Conservation (phyloP, 305 asterid species). For the Rubia balearica region DNA sequence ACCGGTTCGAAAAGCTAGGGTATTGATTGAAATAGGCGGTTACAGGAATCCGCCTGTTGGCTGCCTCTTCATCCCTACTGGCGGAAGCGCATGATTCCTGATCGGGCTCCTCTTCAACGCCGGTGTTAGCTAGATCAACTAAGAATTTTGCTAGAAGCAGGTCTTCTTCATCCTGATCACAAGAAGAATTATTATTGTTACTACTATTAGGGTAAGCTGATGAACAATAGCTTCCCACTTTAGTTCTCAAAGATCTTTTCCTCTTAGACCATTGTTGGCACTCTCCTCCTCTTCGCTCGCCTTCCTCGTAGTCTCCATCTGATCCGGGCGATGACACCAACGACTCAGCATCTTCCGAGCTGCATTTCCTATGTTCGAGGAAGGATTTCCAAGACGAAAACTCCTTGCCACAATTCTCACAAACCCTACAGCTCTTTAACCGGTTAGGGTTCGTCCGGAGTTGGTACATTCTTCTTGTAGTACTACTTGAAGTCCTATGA, state of each 20-base stretch:
- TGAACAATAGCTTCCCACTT: conserved; percentile 33
- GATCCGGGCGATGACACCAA: conserved; percentile 55
- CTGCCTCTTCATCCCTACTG: conserved; percentile 45
- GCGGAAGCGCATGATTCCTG: conserved; percentile 76
- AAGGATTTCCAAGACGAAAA: conserved; percentile 84
- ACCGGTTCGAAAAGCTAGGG: conserved; percentile 16
- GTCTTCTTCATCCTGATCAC: conserved; percentile 54
- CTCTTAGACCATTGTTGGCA: conserved; percentile 52
- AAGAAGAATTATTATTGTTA: conserved; percentile 11
- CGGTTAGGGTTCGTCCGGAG: conserved; percentile 80
- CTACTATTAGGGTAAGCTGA: conserved; percentile 19
- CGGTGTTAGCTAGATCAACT: conserved; percentile 61
- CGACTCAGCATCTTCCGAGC: conserved; percentile 68
- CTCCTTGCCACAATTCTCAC: conserved; percentile 92
- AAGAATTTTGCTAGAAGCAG: conserved; percentile 68
- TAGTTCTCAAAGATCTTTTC: conserved; percentile 66
- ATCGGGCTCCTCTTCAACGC: conserved; percentile 47
- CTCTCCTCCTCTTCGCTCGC: conserved; percentile 22
- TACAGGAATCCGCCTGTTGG: conserved; percentile 29
- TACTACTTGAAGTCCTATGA: conserved; percentile 29
- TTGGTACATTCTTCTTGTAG: conserved; percentile 47
- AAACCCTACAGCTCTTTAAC: conserved; percentile 56
- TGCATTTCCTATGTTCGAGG: conserved; percentile 84
- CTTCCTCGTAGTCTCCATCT: conserved; percentile 38
- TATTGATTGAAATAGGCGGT: conserved; percentile 19